Percentiles rank a stretch among this genome's conserved stretches.
phyloP scores from a whole-genome alignment of 495 filamentous ascomycete genomes.

The Hypoxylon lenormandii region DNA sequence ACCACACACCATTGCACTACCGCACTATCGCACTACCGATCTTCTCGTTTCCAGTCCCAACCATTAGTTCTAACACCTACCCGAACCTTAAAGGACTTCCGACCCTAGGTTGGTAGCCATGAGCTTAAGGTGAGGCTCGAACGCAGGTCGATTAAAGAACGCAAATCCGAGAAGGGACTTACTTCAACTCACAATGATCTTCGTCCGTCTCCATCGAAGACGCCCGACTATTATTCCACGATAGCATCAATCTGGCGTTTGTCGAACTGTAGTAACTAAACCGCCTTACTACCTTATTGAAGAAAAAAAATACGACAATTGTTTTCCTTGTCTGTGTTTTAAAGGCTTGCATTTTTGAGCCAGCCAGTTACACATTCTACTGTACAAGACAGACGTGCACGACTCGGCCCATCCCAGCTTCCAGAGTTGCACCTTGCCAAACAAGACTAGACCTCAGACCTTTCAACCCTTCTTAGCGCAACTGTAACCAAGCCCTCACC shows the following conservation, averaged over 20 bases:
- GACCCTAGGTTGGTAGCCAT: constrained; percentile 38
- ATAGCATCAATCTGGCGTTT: constrained; percentile 47
- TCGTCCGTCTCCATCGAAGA: constrained; percentile 48
- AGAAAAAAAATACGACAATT: constrained; percentile 4
- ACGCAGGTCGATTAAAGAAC: constrained; percentile 35
- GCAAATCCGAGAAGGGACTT: constrained; percentile 28
- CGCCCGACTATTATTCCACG: constrained; percentile 53
- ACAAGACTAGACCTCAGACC: background rate
- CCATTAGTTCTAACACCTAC: background rate
- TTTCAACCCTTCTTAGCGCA: background rate
- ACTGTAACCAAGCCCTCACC: constrained; percentile 1
- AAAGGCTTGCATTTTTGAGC: constrained; percentile 1
- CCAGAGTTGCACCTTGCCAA: constrained; percentile 17
- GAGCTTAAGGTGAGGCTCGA: constrained; percentile 31
- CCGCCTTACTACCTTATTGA: constrained; percentile 2
- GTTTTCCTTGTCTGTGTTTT: constrained; percentile 7
- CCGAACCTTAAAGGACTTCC: constrained; percentile 19
- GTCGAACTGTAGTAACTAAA: constrained; percentile 20
- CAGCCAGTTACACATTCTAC: background rate
- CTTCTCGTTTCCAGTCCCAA: background rate
- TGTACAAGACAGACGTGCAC: constrained; percentile 12
- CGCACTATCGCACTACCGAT: background rate
- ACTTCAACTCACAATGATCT: constrained; percentile 47
- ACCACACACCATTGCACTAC: background rate
- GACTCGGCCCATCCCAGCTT: constrained; percentile 3